Evolutionary conservation across 1,284 basidiomycete species (phyloP), one percentile per base, ranked within the genome.

Genomic region (Ustilago vetiveriae): DNA sequence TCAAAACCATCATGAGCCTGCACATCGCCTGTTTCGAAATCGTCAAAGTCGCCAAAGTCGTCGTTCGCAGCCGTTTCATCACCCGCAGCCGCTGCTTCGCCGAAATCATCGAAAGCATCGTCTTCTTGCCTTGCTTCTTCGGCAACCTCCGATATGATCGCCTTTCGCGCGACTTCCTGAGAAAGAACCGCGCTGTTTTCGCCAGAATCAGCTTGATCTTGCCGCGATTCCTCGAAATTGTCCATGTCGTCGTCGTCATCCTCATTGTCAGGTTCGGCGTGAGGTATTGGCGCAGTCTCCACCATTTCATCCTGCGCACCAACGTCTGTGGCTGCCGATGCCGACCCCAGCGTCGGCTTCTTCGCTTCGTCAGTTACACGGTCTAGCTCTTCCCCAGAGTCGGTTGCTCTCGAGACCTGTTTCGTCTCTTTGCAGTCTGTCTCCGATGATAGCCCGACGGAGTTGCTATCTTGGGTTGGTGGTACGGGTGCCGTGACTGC

Each of bases 1-100:
- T 48, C 54, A 17, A 55, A 57, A 16, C 21, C 48, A 22, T 17
- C 68, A 30, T 67, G 52, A 27, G 56, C 37, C 7, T 48, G 47
- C 26, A 53, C 47, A 37, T 42, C 55, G 8, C 66, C 66, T 16
- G 55, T 52, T 35, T 72, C 68, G 19, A 71, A 69, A 23, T 73
- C 67, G 37, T 67, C 70, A 49, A 72, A 72, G 35, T 72, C 70
- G 36, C 67, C 70, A 41, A 72, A 70, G 24, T 70, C 67, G 21
- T 70, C 67, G 19, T 66, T 24, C 5, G 32, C 55, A 17, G 41
- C 57, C 23, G 37, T 63, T 7, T 23, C 56, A 4, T 17, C 42
- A 4, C 14, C 51, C 7, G 29, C 55, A 16, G 22, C 43, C 7
- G 43, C 30, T 19, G 62, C 52, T 21, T 71, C 62, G 17, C 54